Evolutionary conservation across 2,329 filamentous ascomycete species (phyloP), one percentile per base, ranked within the genome.

Genomic region (Albifimbria verrucaria): DNA sequence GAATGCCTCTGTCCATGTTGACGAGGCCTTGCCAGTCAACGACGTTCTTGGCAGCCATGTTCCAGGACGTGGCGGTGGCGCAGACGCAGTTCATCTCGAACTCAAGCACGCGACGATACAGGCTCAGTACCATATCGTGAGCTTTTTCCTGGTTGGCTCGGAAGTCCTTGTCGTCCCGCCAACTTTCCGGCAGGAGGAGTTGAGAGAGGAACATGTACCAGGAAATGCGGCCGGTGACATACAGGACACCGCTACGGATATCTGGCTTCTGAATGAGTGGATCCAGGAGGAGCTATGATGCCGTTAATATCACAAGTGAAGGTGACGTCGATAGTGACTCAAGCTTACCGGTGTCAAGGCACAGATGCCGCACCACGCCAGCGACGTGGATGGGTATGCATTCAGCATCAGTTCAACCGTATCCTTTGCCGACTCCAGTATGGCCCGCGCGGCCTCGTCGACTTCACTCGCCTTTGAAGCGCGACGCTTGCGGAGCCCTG

Each of bases 41-140:
- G 10, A 71, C 66, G 41, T 72, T 70, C 51, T 67, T 68, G 3
- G 68, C 69, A 1, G 64, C 68, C 23, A 63, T 59, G 47, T 72
- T 71, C 68, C 69, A 72, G 11, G 65, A 62, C 53, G 67, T 69
- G 3, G 69, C 70, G 17, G 69, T 60, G 6, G 70, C 70, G 53
- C 69, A 72, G 10, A 72, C 66, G 57, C 66, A 68, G 50, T 72
- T 72, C 70, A 72, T 72, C 58, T 72, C 69, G 50, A 70, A 67
- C 52, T 72, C 70, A 23, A 72, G 62, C 4, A 71, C 60, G 15
- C 57, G 60, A 20, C 67, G 63, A 56, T 68, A 70, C 6, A 72
- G 55, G 4, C 56, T 56, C 2, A 65, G 21, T 10, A 72, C 52
- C 9, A 52, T 53, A 10, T 65, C 65, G 3, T 57, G 61, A 6